Evolutionary conservation across 2,329 filamentous ascomycete genomes (phyloP).

Genomic region (Calonectria naviculata): DNA sequence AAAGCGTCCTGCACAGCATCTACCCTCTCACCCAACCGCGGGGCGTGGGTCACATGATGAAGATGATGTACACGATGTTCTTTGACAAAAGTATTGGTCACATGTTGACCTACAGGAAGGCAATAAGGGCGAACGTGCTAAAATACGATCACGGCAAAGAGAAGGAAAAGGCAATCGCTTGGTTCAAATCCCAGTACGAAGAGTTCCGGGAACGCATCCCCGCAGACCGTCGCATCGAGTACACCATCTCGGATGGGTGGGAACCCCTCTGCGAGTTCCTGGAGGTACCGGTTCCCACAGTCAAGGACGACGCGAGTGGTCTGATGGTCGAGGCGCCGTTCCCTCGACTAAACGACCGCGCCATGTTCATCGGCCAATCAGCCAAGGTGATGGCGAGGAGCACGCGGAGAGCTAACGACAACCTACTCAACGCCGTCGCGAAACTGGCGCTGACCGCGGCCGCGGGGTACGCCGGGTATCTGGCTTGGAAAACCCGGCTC

Average conservation of each 20-base stretch:
- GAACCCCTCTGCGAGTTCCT: slow-evolving; percentile 54
- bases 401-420: slow-evolving; percentile 37
- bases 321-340: slow-evolving; percentile 46
- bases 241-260: slow-evolving; percentile 52
- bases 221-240: slow-evolving; percentile 50
- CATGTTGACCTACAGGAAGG: slow-evolving; percentile 41
- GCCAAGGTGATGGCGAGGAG: slow-evolving; percentile 20
- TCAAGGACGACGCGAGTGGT: slow-evolving; percentile 44
- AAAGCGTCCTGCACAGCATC: slow-evolving; percentile 40
- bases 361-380: slow-evolving; percentile 32
- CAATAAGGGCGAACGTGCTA: slow-evolving; percentile 40
- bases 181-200: slow-evolving; percentile 50
- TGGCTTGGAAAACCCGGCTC: slow-evolving; percentile 43
- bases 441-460: slow-evolving; percentile 36
- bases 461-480: slow-evolving; percentile 44
- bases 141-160: slow-evolving; percentile 46
- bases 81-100: slow-evolving; percentile 39
- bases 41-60: slow-evolving; percentile 36
- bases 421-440: slow-evolving; percentile 37
- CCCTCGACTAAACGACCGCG: slow-evolving; percentile 46
- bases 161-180: slow-evolving; percentile 50
- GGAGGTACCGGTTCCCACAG: slow-evolving; percentile 49
- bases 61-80: slow-evolving; percentile 42
- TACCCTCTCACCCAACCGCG: slow-evolving; percentile 43
- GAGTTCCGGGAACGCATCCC: slow-evolving; percentile 49